Base-by-base conservation (phyloP, 257 asterid genomes). In the Plantago major region DNA sequence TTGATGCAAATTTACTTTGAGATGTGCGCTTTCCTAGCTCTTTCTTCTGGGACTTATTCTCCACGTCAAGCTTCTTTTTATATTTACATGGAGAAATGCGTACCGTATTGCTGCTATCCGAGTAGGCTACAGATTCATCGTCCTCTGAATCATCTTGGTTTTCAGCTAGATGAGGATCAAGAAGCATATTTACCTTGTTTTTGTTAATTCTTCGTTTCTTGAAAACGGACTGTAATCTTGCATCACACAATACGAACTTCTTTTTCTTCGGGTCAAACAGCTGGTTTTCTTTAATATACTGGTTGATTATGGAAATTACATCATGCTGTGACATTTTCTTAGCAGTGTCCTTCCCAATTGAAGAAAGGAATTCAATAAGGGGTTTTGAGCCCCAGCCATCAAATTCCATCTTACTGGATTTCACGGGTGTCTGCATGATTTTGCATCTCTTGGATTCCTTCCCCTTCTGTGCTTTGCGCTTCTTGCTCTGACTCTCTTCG, bases 301-400 rank as follows among this genome's bases (percentile, higher is more conserved):
- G 75, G 46, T 67, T 47, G 54, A 91, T 68, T 42, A 88, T 68
- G 15, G 74, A 66, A 53, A 82, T 57, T 54, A 91, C 96, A 18
- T 81, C 89, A 38, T 46, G 66, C 74, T 76, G 88, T 9, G 86
- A 72, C 58, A 86, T 49, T 58, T 81, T 63, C 64, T 67, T 53
- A 37, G 49, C 55, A 9, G 85, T 79, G 57, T 70, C 81, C 75
- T 78, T 71, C 65, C 90, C 98, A 61, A 84, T 81, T 28, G 81
- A 82, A 30, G 66, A 55, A 46, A 91, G 90, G 67, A 91, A 91
- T 49, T 76, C 72, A 15, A 84, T 65, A 28, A 91, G 98, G 64
- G 88, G 43, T 54, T 59, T 79, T 30, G 98, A 85, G 46, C 79
- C 96, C 98, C 98, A 88, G 53, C 96, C 94, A 61, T 63, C 16